Percentiles rank a stretch among this genome's conserved stretches.
Evolutionary conservation across 805 yeast species (phyloP).

Genomic region (Metschnikowia proteae): DNA sequence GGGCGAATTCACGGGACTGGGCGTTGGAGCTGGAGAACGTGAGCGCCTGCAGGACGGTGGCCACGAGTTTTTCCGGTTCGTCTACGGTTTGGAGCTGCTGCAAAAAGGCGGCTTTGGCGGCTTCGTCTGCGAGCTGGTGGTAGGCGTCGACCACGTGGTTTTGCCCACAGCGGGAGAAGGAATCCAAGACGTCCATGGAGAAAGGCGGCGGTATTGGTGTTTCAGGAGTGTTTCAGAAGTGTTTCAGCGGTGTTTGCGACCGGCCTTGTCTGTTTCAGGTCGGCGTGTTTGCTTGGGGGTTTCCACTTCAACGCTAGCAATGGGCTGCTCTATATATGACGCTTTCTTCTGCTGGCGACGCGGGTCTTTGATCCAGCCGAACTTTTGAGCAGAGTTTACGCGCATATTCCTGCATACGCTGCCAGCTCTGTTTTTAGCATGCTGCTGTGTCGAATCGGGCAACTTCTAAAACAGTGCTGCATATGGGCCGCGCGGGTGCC

Average conservation of each 20-base stretch:
- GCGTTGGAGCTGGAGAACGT: slow-evolving; percentile 26
- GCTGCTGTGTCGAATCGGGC: slow-evolving; percentile 19
- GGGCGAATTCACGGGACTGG: slow-evolving; percentile 35
- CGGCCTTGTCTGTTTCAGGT: no score
- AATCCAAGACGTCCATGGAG: neutral
- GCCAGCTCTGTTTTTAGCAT: slow-evolving; percentile 5
- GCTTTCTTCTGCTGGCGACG: neutral
- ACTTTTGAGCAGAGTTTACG: neutral
- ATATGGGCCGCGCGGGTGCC: neutral
- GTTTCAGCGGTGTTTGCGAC: neutral
- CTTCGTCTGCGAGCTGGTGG: slow-evolving; percentile 31
- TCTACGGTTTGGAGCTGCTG: slow-evolving; percentile 39
- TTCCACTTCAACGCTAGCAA: neutral
- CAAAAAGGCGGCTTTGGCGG: slow-evolving; percentile 33
- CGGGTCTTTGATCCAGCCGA: neutral
- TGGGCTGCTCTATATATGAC: neutral
- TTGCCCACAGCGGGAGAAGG: slow-evolving; percentile 34
- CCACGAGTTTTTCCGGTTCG: slow-evolving; percentile 40
- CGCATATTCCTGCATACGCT: slow-evolving; percentile 2
- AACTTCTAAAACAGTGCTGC: neutral
- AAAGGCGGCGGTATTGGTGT: neutral
- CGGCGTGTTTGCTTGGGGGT: no score
- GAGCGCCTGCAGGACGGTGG: slow-evolving; percentile 47
- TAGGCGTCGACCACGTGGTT: slow-evolving; percentile 49
- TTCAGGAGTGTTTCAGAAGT: neutral